These are phyloP conservation scores for Picochlorum sp. DNA, from an alignment of 139 green algal genomes.

Conservation along the genomic window DNA sequence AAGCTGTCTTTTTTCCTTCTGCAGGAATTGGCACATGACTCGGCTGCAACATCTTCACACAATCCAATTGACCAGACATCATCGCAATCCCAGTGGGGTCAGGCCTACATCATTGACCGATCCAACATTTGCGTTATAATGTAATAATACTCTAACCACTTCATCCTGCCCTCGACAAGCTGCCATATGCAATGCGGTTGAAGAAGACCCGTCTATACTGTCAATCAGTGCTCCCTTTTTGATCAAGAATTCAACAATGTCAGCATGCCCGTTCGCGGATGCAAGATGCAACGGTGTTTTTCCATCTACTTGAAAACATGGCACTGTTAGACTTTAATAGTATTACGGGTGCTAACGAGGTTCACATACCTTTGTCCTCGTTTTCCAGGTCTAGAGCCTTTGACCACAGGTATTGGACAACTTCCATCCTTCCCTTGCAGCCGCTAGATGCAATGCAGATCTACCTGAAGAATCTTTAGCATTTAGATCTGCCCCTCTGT, in stretches of 20 bases:
- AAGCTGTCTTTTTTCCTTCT: not conserved
- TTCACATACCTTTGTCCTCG: conserved; percentile 39
- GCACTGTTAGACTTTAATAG: not conserved
- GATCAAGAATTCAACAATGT: conserved; percentile 36
- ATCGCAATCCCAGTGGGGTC: conserved; percentile 2
- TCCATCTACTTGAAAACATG: conserved; percentile 14
- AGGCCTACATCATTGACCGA: not conserved
- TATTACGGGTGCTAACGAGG: not conserved
- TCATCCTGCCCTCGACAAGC: conserved; percentile 18
- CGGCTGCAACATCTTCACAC: conserved; percentile 2
- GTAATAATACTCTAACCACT: conserved; percentile 8
- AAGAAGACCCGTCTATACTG: conserved; percentile 38
- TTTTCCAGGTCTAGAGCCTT: conserved; percentile 53
- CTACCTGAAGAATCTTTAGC: conserved; percentile 47
- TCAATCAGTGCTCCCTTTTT: conserved; percentile 48
- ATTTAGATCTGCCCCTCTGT: conserved; percentile 37
- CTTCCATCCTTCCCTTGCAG: conserved; percentile 35
- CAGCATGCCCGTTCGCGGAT: conserved; percentile 18
- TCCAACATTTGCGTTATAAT: not conserved
- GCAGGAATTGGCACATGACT: not conserved
- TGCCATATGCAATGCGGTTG: conserved; percentile 58
- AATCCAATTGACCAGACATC: conserved; percentile 7
- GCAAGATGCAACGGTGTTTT: conserved; percentile 58
- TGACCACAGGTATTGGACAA: conserved; percentile 45
- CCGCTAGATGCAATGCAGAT: conserved; percentile 53